Evolutionary conservation across 257 asterid genomes (phyloP).

Genomic region (Ajuga chamaepitys): DNA sequence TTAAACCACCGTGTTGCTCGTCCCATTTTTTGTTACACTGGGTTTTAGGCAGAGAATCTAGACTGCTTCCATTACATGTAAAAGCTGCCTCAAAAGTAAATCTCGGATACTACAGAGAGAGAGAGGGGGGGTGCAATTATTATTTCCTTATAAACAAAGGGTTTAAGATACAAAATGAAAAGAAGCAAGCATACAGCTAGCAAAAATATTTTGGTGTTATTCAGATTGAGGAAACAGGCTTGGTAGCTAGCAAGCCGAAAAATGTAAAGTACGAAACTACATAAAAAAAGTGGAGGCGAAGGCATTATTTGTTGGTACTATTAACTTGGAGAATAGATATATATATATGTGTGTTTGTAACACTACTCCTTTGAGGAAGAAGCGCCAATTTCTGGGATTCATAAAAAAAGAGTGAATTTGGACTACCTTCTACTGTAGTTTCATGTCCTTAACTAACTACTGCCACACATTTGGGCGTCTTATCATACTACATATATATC

Average conservation of each 20-base stretch:
- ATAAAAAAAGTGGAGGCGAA: background rate
- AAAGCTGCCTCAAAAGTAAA: conserved; percentile 23
- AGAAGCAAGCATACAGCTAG: conserved; percentile 11
- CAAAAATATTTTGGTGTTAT: background rate
- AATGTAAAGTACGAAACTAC: conserved; percentile 1
- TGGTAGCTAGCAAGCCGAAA: background rate
- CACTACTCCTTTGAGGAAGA: too few relatives aligned
- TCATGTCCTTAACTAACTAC: too few relatives aligned
- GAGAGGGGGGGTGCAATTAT: background rate
- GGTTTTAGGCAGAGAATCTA: conserved; percentile 9
- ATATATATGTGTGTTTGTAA: too few relatives aligned
- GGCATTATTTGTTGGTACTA: background rate
- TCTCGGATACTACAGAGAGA: conserved; percentile 9
- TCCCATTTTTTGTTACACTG: conserved; percentile 42
- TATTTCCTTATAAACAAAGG: background rate
- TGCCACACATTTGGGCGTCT: too few relatives aligned
- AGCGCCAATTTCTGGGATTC: too few relatives aligned
- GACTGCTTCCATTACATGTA: conserved; percentile 1
- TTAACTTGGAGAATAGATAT: too few relatives aligned
- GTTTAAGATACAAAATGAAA: background rate
- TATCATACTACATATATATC: too few relatives aligned
- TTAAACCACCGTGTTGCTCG: conserved; percentile 86
- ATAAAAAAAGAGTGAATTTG: too few relatives aligned
- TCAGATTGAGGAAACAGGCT: background rate
- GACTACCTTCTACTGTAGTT: too few relatives aligned